A percentile compares a stretch with the other conserved stretches of the same genome.
These are phyloP conservation scores for Calonectria ilicicola DNA, from an alignment of 2,329 filamentous ascomycete species.

Conservation along the genomic window DNA sequence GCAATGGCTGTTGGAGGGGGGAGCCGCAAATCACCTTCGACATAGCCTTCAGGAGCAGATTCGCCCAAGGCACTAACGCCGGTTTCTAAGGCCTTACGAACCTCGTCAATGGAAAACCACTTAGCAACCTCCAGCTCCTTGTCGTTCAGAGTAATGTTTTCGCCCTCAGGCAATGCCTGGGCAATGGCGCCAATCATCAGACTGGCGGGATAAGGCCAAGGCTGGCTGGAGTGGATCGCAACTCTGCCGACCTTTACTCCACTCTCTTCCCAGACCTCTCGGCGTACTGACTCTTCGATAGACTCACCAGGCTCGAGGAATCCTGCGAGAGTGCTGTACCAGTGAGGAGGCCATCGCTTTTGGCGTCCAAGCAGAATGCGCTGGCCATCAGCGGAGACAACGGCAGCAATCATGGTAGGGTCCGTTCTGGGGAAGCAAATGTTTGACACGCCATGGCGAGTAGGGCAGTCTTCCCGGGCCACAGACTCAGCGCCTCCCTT, in stretches of 20 bases:
- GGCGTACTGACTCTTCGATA: conserved; percentile 84
- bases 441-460: conserved; percentile 88
- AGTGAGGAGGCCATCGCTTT: conserved; percentile 84
- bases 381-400: conserved; percentile 83
- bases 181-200: conserved; percentile 91
- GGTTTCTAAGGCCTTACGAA: conserved; percentile 77
- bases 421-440: conserved; percentile 93
- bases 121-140: conserved; percentile 90
- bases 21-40: conserved; percentile 81
- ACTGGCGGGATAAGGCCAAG: conserved; percentile 88
- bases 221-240: conserved; percentile 85
- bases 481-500: conserved; percentile 57
- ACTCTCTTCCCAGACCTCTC: conserved; percentile 89
- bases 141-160: conserved; percentile 88
- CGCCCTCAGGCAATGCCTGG: conserved; percentile 82
- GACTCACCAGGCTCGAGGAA: conserved; percentile 90
- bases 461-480: conserved; percentile 79
- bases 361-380: conserved; percentile 86
- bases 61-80: conserved; percentile 77
- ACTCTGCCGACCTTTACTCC: conserved; percentile 83
- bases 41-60: conserved; percentile 73
- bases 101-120: conserved; percentile 88
- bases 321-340: conserved; percentile 90
- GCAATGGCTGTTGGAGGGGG: conserved; percentile 93
- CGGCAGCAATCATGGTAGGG: conserved; percentile 94